Percentiles rank a stretch among this genome's conserved stretches.
Conservation (phyloP, 176 grass and related monocot species). For the Hyparrhenia diplandra region DNA sequence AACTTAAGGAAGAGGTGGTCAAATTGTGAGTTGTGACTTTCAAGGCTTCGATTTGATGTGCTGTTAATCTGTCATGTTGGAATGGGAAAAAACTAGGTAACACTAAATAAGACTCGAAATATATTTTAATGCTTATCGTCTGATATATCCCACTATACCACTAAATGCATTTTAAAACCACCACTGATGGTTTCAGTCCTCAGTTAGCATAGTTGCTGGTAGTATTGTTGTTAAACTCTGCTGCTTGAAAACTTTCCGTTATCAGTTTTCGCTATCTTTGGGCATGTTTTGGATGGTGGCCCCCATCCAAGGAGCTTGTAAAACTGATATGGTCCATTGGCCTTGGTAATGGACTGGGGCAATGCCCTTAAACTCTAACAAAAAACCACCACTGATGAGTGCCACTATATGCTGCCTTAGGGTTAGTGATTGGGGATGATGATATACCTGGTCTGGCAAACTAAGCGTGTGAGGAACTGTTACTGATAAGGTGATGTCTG, state of each 20-base stretch:
- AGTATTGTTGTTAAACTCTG: no score
- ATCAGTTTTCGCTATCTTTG: no score
- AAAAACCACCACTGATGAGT: not conserved
- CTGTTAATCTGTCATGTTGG: not conserved
- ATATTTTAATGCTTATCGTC: not conserved
- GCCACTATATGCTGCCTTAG: not conserved
- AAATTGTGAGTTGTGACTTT: not conserved
- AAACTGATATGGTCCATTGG: no score
- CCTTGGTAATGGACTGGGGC: no score
- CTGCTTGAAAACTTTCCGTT: no score
- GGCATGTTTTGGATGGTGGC: no score
- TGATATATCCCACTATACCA: not conserved
- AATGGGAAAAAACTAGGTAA: not conserved
- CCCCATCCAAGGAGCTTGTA: no score
- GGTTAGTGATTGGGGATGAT: slow-evolving; percentile 7
- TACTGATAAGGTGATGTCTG: slow-evolving; percentile 72
- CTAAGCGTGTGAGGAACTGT: slow-evolving; percentile 88
- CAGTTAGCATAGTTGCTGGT: no score
- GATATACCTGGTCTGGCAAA: slow-evolving; percentile 84
- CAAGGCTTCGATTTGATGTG: not conserved
- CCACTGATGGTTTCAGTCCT: no score
- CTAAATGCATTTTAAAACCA: not conserved
- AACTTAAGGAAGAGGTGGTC: not conserved
- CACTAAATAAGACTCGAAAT: not conserved
- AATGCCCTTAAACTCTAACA: no score